Evolutionary conservation across 352 stramenopile genomes (phyloP), one percentile per base, ranked within the genome.

Genomic region (Thraustochytrium sp.): DNA sequence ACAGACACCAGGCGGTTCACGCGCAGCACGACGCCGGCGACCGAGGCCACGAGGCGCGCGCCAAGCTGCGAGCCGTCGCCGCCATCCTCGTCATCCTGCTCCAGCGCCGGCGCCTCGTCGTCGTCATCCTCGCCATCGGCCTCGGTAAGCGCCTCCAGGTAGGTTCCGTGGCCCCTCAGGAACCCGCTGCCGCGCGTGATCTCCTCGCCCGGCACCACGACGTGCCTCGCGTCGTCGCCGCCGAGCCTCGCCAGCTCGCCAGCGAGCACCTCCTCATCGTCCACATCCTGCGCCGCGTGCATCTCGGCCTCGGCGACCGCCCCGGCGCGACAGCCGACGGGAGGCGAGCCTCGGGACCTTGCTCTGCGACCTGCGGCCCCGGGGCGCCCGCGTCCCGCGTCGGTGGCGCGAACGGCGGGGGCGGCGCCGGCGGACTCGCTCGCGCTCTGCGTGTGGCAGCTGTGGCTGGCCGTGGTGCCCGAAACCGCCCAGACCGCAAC

Each of bases 1-100:
- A 95, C 92, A 0, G 89, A 91, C 83, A 95, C 91, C 54, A 95
- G 88, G 84, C 94, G 89, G 86, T 95, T 95, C 11, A 95, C 91
- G 59, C 93, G 92, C 65, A 94, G 90, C 36, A 95, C 92, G 13
- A 94, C 90, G 49, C 92, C 92, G 2, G 92, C 90, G 36, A 95
- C 91, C 77, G 89, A 93, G 54, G 92, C 92, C 75, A 94, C 87
- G 18, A 95, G 87, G 82, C 92, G 86, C 76, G 91, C 89, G 65
- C 87, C 84, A 74, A 87, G 90, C 63, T 51, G 11, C 2, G 42
- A 44, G 0, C 46, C 68, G 31, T 80, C 68, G 36, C 5, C 36
- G 5, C 5, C 18, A 18, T 38, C 54, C 26, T 63, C 54, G 11
- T 80, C 68, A 13, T 80, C 68, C 16, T 54, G 59, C 59, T 72